Evolutionary conservation across 441 rosid species (phyloP).

Genomic region (Populus trichocarpa): DNA sequence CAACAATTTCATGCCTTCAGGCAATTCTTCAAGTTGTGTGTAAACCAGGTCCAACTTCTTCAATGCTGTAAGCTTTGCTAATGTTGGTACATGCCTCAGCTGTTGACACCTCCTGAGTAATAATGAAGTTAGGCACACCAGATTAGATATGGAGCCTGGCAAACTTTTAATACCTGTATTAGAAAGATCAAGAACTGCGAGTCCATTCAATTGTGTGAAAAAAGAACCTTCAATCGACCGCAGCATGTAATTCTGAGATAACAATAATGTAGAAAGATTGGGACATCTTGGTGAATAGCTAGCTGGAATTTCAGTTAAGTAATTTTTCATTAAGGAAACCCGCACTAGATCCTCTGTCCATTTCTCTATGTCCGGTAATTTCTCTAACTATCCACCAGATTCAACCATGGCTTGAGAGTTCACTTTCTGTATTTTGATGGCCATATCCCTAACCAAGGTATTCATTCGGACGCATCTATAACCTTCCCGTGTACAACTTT

Average conservation of each 20-base stretch:
- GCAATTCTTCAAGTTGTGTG: constrained; percentile 3
- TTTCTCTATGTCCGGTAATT: constrained; percentile 5
- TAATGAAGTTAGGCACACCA: constrained; percentile 16
- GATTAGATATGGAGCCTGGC: constrained; percentile 17
- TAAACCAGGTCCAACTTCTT: constrained; percentile 11
- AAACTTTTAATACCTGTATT: not conserved
- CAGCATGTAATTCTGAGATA: not conserved
- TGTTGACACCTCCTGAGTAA: not conserved
- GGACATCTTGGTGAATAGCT: constrained; percentile 7
- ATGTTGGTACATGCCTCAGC: constrained; percentile 9
- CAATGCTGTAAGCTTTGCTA: constrained; percentile 15
- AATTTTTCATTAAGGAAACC: constrained; percentile 13
- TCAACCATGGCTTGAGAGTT: constrained; percentile 1
- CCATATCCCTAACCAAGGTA: not conserved
- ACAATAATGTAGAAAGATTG: constrained; percentile 10
- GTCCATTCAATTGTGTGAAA: constrained; percentile 9
- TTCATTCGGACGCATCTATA: not conserved
- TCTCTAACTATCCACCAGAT: constrained; percentile 4
- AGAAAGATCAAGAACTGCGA: constrained; percentile 22
- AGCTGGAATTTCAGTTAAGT: not conserved
- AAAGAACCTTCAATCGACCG: constrained; percentile 10
- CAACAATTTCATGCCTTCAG: constrained; percentile 19
- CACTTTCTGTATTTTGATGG: not conserved
- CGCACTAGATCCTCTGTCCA: constrained; percentile 21
- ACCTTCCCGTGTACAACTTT: not conserved